phyloP scores from a whole-genome alignment of 2,329 filamentous ascomycete species.

The Chaetomiaceae sp. region DNA sequence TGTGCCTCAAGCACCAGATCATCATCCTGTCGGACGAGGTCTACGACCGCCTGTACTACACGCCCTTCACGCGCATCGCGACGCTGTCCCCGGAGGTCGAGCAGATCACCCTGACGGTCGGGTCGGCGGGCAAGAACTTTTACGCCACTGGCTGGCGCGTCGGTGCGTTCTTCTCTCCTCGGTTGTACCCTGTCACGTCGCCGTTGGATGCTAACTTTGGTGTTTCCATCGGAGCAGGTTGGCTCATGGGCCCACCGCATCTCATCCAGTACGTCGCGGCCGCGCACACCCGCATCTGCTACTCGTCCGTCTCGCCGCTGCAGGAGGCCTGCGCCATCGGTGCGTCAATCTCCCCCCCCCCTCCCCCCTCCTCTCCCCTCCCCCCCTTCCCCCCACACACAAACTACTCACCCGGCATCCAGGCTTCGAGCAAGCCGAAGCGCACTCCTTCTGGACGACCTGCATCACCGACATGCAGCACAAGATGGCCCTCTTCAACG shows the following conservation, averaged over 20 bases:
- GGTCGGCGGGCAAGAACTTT: conserved; percentile 96
- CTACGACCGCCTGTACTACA: conserved; percentile 92
- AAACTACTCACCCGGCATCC: background rate
- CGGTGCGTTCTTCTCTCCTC: conserved; percentile 34
- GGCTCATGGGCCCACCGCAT: conserved; percentile 83
- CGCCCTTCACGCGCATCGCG: conserved; percentile 86
- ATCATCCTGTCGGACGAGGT: conserved; percentile 91
- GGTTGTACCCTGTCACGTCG: background rate
- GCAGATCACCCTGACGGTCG: conserved; percentile 82
- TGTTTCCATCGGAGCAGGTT: conserved; percentile 45
- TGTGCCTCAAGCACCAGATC: conserved; percentile 89
- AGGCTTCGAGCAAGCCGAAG: conserved; percentile 81
- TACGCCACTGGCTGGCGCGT: conserved; percentile 97
- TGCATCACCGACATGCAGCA: conserved; percentile 80
- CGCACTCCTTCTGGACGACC: conserved; percentile 78
- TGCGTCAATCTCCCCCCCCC: background rate
- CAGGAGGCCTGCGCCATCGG: conserved; percentile 89
- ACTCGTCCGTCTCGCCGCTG: conserved; percentile 83
- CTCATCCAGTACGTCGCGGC: conserved; percentile 87
- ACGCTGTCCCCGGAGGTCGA: conserved; percentile 88
- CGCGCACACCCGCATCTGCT: conserved; percentile 94
- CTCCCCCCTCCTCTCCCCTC: background rate
- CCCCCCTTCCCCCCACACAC: background rate
- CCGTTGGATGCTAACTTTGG: background rate
- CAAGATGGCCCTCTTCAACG: conserved; percentile 83